Evolutionary conservation across 345 rosid genomes (phyloP), one percentile per base, ranked within the genome.

Genomic region (Pugionium cornutum): DNA sequence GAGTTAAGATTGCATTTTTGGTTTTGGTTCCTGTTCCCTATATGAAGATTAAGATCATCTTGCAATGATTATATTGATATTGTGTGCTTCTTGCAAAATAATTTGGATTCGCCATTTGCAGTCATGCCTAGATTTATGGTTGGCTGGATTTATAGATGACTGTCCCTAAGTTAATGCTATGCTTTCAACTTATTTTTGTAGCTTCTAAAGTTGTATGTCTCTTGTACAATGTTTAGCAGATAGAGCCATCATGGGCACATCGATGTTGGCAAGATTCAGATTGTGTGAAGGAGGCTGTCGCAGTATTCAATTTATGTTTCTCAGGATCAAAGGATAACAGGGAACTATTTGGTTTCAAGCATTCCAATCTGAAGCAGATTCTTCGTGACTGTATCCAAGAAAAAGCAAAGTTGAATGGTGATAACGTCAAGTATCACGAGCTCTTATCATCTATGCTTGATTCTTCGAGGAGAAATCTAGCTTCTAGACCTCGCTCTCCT

Each of bases 351-450:
- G 69, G 75, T 64, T 25, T 62, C 42, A 71, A 69, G 30, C 83
- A 77, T 65, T 81, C 87, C 33, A 74, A 77, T 44, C 67, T 79
- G 39, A 79, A 74, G 70, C 79, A 62, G 67, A 75, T 68, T 28
- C 80, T 94, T 60, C 77, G 77, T 29, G 82, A 79, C 56, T 90
- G 96, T 65, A 68, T 81, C 45, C 84, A 82, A 73, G 80, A 73
- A 66, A 80, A 79, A 49, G 77, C 61, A 65, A 67, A 77, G 58
- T 61, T 73, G 27, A 77, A 76, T 75, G 76, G 73, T 73, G 76
- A 73, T 67, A 65, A 64, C 66, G 31, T 67, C 45, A 66, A 60
- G 58, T 82, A 73, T 69, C 56, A 58, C 0, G 40, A 66, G 68
- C 72, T 77, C 42, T 45, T 79, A 56, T 69, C 75, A 55, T 63